Conservation (phyloP, 1,139 yeast genomes). For the Taphrina wiesneri region DNA sequence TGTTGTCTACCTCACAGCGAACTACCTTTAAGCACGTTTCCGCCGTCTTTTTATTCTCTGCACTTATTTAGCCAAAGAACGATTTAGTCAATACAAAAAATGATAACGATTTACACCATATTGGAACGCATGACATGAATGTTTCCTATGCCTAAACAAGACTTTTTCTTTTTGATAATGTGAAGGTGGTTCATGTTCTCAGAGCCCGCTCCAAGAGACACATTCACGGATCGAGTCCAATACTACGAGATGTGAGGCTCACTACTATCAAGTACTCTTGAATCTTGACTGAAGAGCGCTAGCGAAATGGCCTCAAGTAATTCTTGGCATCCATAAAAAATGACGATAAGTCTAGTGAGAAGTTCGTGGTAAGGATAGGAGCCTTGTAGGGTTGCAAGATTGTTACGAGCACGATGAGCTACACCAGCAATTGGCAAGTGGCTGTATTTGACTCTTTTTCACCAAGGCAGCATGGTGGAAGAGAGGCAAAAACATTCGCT, state of each 20-base stretch:
- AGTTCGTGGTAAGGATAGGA: conserved; percentile 31
- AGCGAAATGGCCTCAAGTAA: conserved; percentile 28
- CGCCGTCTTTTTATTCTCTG: neutral
- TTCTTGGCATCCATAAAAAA: conserved; percentile 22
- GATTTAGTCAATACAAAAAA: neutral
- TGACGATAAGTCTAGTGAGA: conserved; percentile 27
- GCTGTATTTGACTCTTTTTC: conserved; percentile 3
- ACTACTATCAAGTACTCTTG: conserved; percentile 29
- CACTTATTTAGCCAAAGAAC: neutral
- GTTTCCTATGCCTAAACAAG: neutral
- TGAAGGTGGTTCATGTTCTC: too few species aligned
- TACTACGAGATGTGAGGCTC: conserved; percentile 13
- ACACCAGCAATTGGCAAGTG: too few species aligned
- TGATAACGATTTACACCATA: neutral
- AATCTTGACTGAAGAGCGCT: conserved; percentile 26
- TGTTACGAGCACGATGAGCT: neutral
- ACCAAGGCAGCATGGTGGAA: neutral
- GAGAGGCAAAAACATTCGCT: neutral
- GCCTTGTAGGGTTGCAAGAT: too few species aligned
- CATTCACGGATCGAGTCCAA: too few species aligned
- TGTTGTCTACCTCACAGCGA: conserved; percentile 23
- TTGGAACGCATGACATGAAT: too few species aligned
- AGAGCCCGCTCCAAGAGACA: too few species aligned
- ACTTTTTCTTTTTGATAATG: too few species aligned
- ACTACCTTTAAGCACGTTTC: neutral